phyloP scores from a whole-genome alignment of 805 yeast species.

The Ogataea methanolica region DNA sequence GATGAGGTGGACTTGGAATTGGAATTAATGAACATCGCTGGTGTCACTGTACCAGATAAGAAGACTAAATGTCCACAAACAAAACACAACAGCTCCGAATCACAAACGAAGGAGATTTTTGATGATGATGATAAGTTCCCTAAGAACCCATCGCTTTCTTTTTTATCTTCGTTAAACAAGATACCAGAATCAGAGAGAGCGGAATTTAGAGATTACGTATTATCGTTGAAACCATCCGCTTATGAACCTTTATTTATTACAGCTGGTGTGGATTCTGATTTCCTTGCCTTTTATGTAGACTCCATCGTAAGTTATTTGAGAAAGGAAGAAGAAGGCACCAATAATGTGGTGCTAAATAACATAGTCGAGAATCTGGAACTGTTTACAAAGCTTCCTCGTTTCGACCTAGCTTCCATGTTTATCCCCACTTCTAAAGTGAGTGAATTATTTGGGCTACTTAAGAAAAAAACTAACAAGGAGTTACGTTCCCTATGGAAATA shows the following conservation, averaged over 20 bases:
- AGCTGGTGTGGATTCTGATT: slow-evolving; percentile 47
- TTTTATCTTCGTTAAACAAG: slow-evolving; percentile 35
- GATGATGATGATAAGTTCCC: slow-evolving; percentile 9
- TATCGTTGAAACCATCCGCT: slow-evolving; percentile 24
- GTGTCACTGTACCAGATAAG: not conserved
- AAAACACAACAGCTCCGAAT: not conserved
- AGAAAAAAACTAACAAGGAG: slow-evolving; percentile 5
- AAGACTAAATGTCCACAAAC: not conserved
- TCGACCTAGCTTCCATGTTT: slow-evolving; percentile 32
- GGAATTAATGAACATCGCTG: not conserved
- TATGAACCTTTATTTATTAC: slow-evolving; percentile 31
- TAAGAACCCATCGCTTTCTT: slow-evolving; percentile 42
- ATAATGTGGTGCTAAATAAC: slow-evolving; percentile 13
- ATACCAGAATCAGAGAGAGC: slow-evolving; percentile 26
- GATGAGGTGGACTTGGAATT: not conserved
- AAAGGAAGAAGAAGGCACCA: slow-evolving; percentile 10
- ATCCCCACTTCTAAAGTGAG: slow-evolving; percentile 21
- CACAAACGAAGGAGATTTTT: slow-evolving; percentile 8
- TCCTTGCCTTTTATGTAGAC: slow-evolving; percentile 43
- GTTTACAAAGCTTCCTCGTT: slow-evolving; percentile 34
- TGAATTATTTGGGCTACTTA: slow-evolving; percentile 4
- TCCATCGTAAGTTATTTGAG: slow-evolving; percentile 29
- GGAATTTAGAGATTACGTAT: slow-evolving; percentile 34
- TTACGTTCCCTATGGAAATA: slow-evolving; percentile 12
- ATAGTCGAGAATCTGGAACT: slow-evolving; percentile 22